Evolutionary conservation across 2,329 filamentous ascomycete species (phyloP).

Genomic region (Hypomyces perniciosus): DNA sequence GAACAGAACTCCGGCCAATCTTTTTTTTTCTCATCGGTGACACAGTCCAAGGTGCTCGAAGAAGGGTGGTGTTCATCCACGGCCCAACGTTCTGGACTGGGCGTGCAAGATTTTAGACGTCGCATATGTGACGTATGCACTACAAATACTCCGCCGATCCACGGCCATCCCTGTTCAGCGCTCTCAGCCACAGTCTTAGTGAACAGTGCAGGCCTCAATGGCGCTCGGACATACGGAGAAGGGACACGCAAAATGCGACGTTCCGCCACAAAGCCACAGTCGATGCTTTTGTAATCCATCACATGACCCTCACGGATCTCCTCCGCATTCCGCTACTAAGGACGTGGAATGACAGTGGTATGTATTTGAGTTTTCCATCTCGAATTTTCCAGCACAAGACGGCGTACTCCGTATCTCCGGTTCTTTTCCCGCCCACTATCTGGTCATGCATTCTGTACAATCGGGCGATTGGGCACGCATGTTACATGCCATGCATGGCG

Average conservation of each 20-base stretch:
- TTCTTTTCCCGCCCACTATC: neutral
- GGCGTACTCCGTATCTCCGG: neutral
- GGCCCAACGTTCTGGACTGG: too few species aligned
- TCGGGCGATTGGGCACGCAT: conserved; percentile 1
- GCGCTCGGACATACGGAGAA: neutral
- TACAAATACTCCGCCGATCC: conserved; percentile 15
- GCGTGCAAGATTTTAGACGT: too few species aligned
- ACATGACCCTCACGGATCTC: conserved; percentile 4
- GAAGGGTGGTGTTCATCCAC: too few species aligned
- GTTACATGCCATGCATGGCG: conserved; percentile 8
- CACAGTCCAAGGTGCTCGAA: neutral
- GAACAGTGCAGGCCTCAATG: conserved; percentile 13
- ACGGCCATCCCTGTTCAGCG: conserved; percentile 16
- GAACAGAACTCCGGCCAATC: neutral
- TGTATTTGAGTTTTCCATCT: too few species aligned
- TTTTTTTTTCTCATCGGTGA: neutral
- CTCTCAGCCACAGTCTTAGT: neutral
- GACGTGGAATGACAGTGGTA: neutral
- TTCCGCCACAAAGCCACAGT: neutral
- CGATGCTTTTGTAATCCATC: neutral
- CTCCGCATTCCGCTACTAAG: conserved; percentile 2
- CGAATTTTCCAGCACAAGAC: neutral
- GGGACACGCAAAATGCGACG: neutral
- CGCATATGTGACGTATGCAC: conserved; percentile 7
- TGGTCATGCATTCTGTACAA: conserved; percentile 4